Base-by-base conservation (phyloP, 805 yeast genomes). In the Maudiozyma turicensis region DNA sequence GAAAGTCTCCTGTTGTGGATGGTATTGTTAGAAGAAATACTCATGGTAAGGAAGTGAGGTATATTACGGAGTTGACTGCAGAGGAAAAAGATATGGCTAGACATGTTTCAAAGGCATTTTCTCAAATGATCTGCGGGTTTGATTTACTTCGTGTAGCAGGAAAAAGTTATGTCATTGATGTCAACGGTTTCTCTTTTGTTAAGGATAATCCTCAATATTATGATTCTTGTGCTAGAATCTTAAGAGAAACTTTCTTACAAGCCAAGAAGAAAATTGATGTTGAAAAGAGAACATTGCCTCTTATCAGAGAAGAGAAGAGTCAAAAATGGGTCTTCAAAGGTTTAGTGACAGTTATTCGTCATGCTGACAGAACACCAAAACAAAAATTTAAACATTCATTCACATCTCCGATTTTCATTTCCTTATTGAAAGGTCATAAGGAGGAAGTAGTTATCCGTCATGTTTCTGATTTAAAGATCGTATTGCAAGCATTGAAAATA, bases 1-100 rank as follows among this genome's bases (percentile, higher is more conserved):
- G 99, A 61, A 93, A 93, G 66, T 88, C 96, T 0, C 99, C 99
- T 0, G 99, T 93, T 3, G 99, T 93, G n/a, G 99, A 93, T 69
- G 99, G 99, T 44, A 86, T 93, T 50, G 99, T 93, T 29, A 77
- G 97, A 61, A 78, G 99, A 65, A 93, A 93, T 63, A 90, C 98
- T 1, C 95, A 90, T 60, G 99, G 99, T 44, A 93, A 93, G 66
- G 99, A 93, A 68, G 83, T 93, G 43, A 76, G 99, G 54, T 93
- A 85, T 61, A 76, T 93, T 35, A 91, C 99, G 0, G 81, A 84
- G 55, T 72, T 93, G 47, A 71, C 86, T 2, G 78, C 75, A 5
- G 84, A 79, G 45, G 99, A 93, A 65, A 81, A 77, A 46, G 68
- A 69, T 33, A 89, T 90, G 78, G 99, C 99, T 1, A 69, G 74